A percentile compares a stretch with the other conserved stretches of the same genome.
Evolutionary conservation across 73 alveolate genomes (phyloP).

Genomic region (Paraurostyla sp.): DNA sequence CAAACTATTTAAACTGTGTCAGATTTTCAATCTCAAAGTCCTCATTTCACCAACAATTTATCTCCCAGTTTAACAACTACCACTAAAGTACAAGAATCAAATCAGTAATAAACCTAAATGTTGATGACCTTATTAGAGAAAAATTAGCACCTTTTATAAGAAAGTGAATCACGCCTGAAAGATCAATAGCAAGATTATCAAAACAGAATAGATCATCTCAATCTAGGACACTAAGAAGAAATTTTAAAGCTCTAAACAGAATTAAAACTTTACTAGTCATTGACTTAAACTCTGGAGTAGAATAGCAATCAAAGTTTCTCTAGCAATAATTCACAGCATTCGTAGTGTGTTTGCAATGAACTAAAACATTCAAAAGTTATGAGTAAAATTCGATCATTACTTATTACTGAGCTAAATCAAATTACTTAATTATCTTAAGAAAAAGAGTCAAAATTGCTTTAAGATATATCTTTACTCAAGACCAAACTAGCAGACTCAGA

Average conservation of each 20-base stretch:
- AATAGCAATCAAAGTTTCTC: background rate
- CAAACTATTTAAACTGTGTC: too few species aligned
- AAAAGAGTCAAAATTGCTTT: too few species aligned
- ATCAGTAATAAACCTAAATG: background rate
- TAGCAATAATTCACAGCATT: background rate
- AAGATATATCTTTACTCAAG: too few species aligned
- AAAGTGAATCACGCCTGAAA: background rate
- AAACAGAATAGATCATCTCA: background rate
- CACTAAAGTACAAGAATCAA: background rate
- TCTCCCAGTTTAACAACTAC: background rate
- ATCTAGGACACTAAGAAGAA: conserved; percentile 17
- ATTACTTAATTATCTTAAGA: too few species aligned
- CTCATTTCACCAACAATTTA: background rate
- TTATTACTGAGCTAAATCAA: too few species aligned
- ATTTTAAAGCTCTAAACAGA: background rate
- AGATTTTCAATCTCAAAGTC: too few species aligned
- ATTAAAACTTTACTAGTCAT: background rate
- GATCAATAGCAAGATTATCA: background rate
- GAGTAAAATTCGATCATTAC: too few species aligned
- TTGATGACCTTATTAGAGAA: conserved; percentile 14
- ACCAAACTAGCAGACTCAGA: too few species aligned
- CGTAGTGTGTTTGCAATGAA: too few species aligned
- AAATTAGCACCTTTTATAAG: background rate
- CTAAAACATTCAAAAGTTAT: too few species aligned
- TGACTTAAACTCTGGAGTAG: conserved; percentile 10